Conservation (phyloP, 139 green algal genomes). For the Deuterostichococcus epilithicus region DNA sequence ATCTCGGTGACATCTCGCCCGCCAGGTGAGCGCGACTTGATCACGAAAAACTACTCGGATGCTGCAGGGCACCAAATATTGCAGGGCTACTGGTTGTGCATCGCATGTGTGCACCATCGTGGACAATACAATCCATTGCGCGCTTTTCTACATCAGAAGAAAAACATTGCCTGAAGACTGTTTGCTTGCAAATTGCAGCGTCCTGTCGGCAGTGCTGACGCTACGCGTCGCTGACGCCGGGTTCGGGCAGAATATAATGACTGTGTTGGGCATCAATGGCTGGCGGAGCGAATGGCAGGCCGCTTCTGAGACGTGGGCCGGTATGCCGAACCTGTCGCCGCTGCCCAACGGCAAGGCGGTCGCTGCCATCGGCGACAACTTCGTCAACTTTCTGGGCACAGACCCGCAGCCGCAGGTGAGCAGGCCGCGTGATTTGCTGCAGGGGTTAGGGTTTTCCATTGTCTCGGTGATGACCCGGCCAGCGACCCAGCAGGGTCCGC, state of each 20-base stretch:
- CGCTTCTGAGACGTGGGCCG: background rate
- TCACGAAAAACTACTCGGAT: too few relatives aligned
- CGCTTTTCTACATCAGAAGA: background rate
- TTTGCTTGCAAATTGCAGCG: background rate
- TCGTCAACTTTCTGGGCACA: background rate
- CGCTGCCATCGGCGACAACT: background rate
- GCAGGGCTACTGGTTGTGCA: too few relatives aligned
- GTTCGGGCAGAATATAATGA: background rate
- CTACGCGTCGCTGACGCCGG: background rate
- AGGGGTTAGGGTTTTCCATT: too few relatives aligned
- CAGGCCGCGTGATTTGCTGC: too few relatives aligned
- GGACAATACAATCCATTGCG: too few relatives aligned
- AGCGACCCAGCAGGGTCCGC: too few relatives aligned
- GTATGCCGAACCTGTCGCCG: background rate
- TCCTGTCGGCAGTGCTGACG: background rate
- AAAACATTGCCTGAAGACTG: background rate
- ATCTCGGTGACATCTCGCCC: background rate
- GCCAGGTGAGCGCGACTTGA: background rate
- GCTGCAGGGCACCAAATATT: too few relatives aligned
- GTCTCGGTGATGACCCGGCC: too few relatives aligned
- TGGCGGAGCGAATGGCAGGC: background rate
- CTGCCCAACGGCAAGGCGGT: background rate
- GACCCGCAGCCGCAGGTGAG: background rate
- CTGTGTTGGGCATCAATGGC: background rate
- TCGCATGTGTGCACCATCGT: too few relatives aligned